phyloP scores from a whole-genome alignment of 345 rosid species.

The Brassica rapa region DNA sequence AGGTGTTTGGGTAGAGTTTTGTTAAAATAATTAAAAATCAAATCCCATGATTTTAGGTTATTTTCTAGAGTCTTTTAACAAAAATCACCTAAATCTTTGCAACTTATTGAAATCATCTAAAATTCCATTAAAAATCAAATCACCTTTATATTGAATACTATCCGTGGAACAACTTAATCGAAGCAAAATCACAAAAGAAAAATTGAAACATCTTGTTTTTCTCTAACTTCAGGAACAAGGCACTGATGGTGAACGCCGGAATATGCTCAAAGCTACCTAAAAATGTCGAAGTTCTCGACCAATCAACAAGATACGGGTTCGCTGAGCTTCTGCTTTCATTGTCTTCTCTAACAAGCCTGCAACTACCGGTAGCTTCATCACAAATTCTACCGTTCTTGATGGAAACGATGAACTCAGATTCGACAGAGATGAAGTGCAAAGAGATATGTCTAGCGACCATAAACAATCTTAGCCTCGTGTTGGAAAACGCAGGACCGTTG shows the following conservation, averaged over 20 bases:
- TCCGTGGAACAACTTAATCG: not conserved
- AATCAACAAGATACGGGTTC: constrained; percentile 57
- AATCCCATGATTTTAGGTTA: too few relatives aligned
- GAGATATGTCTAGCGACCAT: constrained; percentile 58
- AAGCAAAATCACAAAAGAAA: not conserved
- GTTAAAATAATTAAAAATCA: too few relatives aligned
- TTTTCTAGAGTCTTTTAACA: too few relatives aligned
- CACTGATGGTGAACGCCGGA: constrained; percentile 76
- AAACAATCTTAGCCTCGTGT: constrained; percentile 53
- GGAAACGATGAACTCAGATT: constrained; percentile 50
- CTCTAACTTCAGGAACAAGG: constrained; percentile 71
- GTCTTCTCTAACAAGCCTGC: constrained; percentile 59
- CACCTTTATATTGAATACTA: not conserved
- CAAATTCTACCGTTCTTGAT: constrained; percentile 56
- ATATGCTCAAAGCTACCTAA: constrained; percentile 70
- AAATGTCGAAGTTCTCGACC: constrained; percentile 45
- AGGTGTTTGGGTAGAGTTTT: too few relatives aligned
- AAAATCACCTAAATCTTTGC: too few relatives aligned
- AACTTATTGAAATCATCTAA: too few relatives aligned
- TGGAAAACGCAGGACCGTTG: constrained; percentile 68
- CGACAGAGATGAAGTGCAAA: constrained; percentile 51
- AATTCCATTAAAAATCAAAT: too few relatives aligned
- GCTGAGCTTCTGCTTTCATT: constrained; percentile 60
- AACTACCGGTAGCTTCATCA: constrained; percentile 50
- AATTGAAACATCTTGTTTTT: not conserved